phyloP scores from a whole-genome alignment of 202 grass and related monocot species.

The Panicum virgatum region DNA sequence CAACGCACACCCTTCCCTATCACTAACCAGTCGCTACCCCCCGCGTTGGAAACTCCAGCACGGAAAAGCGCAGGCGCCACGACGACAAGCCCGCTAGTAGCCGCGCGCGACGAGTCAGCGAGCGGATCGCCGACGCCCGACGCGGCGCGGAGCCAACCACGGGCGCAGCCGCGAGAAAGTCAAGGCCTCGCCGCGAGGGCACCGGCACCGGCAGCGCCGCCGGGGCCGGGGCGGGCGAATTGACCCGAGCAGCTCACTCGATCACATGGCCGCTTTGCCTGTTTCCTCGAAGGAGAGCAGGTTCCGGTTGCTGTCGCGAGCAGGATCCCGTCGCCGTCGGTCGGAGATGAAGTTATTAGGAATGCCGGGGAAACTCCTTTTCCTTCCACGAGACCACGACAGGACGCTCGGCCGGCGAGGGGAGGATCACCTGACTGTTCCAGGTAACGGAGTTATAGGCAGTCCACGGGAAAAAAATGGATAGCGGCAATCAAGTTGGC shows the following conservation, averaged over 20 bases:
- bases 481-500: not conserved
- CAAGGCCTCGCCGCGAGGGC: slow-evolving; percentile 39
- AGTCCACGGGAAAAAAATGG: not conserved
- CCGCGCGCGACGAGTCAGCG: too few species aligned
- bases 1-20: too few species aligned
- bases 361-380: not conserved
- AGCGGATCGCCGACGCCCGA: not conserved
- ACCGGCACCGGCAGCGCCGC: not conserved
- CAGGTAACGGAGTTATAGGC: not conserved
- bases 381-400: not conserved
- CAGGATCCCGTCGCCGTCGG: not conserved
- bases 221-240: too few species aligned
- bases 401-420: not conserved
- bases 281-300: slow-evolving; percentile 41
- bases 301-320: not conserved
- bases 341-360: not conserved
- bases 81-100: not conserved
- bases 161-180: not conserved
- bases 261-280: slow-evolving; percentile 20
- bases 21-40: too few species aligned
- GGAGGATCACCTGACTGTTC: not conserved
- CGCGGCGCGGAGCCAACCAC: not conserved
- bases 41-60: not conserved
- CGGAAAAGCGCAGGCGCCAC: not conserved
- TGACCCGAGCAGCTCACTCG: not conserved